A percentile compares a stretch with the other conserved stretches of the same genome.
Conservation (phyloP, 2,329 filamentous ascomycete genomes). For the Leptodontidium sp. region DNA sequence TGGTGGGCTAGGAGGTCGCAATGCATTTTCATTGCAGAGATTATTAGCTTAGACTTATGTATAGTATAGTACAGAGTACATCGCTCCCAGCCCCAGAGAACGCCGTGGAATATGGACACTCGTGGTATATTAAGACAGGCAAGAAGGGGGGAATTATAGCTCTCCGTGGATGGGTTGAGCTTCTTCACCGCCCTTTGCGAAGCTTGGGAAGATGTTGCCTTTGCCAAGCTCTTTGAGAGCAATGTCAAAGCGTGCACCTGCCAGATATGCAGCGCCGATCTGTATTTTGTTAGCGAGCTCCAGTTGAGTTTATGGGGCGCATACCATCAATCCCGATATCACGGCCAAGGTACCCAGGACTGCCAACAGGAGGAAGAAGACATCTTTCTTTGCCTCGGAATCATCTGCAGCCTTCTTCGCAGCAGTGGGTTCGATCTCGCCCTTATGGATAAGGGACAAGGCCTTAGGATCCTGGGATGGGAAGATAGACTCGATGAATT, state of each 20-base stretch:
- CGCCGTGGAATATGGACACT: constrained; percentile 20
- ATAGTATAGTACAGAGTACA: constrained; percentile 15
- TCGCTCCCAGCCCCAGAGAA: constrained; percentile 21
- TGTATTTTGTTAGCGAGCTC: constrained; percentile 50
- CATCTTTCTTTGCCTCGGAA: constrained; percentile 61
- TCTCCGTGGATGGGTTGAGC: constrained; percentile 43
- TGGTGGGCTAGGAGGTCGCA: not conserved
- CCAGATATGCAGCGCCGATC: constrained; percentile 79
- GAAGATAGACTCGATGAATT: constrained; percentile 95
- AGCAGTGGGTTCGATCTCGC: constrained; percentile 31
- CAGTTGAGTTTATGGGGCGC: constrained; percentile 11
- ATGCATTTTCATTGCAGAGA: constrained; percentile 17
- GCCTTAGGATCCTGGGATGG: constrained; percentile 79
- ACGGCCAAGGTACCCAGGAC: constrained; percentile 74
- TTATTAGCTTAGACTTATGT: constrained; percentile 20
- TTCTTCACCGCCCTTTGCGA: constrained; percentile 31
- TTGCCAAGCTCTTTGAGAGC: constrained; percentile 64
- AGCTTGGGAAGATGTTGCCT: constrained; percentile 50
- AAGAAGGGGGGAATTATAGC: constrained; percentile 32
- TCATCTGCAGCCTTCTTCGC: constrained; percentile 22
- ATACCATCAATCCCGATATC: constrained; percentile 82
- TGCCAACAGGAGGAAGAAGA: constrained; percentile 70
- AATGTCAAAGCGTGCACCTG: constrained; percentile 85
- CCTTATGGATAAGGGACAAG: constrained; percentile 53
- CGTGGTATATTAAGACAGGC: constrained; percentile 29